These are phyloP conservation scores for Crithidia expoeki DNA, from an alignment of 208 protist species.

Conservation along the genomic window DNA sequence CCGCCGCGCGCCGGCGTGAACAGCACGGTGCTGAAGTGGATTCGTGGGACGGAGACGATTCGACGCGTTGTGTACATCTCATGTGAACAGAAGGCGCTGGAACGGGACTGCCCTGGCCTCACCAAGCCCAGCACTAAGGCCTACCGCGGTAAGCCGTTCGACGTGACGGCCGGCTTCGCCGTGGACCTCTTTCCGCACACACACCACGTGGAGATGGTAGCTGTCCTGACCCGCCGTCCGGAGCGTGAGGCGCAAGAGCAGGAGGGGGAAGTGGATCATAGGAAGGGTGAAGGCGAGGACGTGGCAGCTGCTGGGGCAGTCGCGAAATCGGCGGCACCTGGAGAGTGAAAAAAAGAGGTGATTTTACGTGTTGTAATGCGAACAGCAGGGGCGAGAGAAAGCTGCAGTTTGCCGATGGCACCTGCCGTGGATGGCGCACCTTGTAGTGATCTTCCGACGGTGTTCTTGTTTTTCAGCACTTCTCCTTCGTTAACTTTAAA, in stretches of 20 bases:
- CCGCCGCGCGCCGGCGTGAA: conserved; percentile 91
- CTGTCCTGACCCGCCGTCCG: conserved; percentile 75
- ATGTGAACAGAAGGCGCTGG: conserved; percentile 93
- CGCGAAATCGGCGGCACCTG: not conserved
- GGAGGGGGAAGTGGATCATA: not conserved
- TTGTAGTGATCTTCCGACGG: too few species aligned
- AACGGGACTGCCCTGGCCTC: conserved; percentile 81
- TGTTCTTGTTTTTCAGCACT: too few species aligned
- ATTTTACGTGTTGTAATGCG: too few species aligned
- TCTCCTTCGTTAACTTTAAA: too few species aligned
- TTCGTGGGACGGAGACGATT: conserved; percentile 87
- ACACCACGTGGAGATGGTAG: conserved; percentile 94
- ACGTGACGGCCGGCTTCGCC: conserved; percentile 80
- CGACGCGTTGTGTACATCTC: conserved; percentile 95
- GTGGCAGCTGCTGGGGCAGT: not conserved
- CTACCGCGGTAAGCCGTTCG: conserved; percentile 85
- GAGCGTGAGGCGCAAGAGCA: not conserved
- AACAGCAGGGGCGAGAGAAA: too few species aligned
- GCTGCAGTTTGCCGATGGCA: too few species aligned
- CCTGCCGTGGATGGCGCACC: too few species aligned
- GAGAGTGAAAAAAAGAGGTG: not conserved
- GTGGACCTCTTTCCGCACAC: conserved; percentile 97
- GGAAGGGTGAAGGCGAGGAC: not conserved
- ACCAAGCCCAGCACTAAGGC: conserved; percentile 82
- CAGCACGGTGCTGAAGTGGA: conserved; percentile 91